Conservation (phyloP, 208 protist species). For the Crithidia bombi region DNA sequence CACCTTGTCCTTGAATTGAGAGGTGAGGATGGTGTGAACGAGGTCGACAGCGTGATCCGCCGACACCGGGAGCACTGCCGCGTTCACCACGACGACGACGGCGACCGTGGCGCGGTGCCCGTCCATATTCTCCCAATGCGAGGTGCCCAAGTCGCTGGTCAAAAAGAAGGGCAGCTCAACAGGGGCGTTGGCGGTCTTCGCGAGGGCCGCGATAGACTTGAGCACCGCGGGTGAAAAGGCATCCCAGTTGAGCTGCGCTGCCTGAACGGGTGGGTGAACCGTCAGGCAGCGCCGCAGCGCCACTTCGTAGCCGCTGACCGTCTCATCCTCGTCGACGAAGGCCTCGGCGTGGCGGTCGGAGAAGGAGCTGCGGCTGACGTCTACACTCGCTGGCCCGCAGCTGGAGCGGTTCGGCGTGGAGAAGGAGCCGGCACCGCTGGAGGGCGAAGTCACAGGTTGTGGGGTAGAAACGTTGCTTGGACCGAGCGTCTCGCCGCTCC, state of each 20-base stretch:
- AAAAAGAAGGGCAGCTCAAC: constrained; percentile 48
- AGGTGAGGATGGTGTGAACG: constrained; percentile 60
- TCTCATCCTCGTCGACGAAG: constrained; percentile 25
- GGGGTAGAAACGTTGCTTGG: constrained; percentile 1
- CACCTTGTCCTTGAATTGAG: constrained; percentile 64
- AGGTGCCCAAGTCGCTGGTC: constrained; percentile 54
- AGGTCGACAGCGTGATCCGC: constrained; percentile 41
- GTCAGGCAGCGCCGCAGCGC: constrained; percentile 33
- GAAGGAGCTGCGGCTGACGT: constrained; percentile 9
- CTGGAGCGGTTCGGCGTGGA: constrained; percentile 1
- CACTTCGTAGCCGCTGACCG: constrained; percentile 32
- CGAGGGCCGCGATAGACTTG: constrained; percentile 10
- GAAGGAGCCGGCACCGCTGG: not conserved
- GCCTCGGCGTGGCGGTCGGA: constrained; percentile 16
- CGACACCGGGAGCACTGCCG: constrained; percentile 32
- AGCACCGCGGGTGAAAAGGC: constrained; percentile 23
- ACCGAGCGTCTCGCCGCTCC: constrained; percentile 29
- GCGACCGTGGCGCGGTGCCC: constrained; percentile 47
- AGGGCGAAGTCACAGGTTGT: not conserved
- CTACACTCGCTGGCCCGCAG: constrained; percentile 9
- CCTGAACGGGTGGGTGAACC: constrained; percentile 20
- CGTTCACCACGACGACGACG: constrained; percentile 74
- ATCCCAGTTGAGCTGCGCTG: constrained; percentile 23
- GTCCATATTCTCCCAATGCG: constrained; percentile 84
- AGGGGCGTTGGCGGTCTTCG: constrained; percentile 11